A percentile compares a stretch with the other conserved stretches of the same genome.
Evolutionary conservation across 2,329 filamentous ascomycete genomes (phyloP).

Genomic region (Aspergillus amoenus): DNA sequence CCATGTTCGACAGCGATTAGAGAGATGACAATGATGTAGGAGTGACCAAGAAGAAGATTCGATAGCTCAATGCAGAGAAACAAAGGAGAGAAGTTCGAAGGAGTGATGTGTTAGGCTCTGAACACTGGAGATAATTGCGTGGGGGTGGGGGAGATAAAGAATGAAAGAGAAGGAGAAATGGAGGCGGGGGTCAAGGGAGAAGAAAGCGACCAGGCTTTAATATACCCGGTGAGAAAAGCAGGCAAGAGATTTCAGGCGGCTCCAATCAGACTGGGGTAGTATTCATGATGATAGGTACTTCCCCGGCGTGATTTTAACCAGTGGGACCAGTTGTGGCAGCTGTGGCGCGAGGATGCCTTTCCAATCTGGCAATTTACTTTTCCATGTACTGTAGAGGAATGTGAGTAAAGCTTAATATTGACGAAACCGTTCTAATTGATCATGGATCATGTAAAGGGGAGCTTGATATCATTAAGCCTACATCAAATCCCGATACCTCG

Average conservation of each 20-base stretch:
- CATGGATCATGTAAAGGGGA: not conserved
- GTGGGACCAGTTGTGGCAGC: not conserved
- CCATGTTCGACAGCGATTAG: constrained; percentile 11
- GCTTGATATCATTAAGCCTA: too few species aligned
- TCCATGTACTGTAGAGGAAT: not conserved
- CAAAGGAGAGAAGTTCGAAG: constrained; percentile 1
- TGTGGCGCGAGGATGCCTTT: not conserved
- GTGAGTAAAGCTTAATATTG: not conserved
- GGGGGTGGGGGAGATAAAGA: constrained; percentile 2
- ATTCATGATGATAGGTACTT: not conserved
- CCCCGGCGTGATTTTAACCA: constrained; percentile 2
- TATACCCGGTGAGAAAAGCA: not conserved
- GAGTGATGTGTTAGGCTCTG: constrained; percentile 1
- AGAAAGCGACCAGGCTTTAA: not conserved
- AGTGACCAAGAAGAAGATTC: not conserved
- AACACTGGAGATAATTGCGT: not conserved
- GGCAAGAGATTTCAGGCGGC: constrained; percentile 1
- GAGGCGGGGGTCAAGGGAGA: constrained; percentile 3
- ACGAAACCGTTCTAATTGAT: not conserved
- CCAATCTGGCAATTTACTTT: not conserved
- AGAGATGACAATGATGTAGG: not conserved
- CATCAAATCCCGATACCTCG: too few species aligned
- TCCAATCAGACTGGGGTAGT: not conserved
- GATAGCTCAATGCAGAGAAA: not conserved
- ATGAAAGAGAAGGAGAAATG: not conserved